A percentile compares a stretch with the other conserved stretches of the same genome.
Evolutionary conservation across 2,329 filamentous ascomycete genomes (phyloP).

Genomic region (Apiospora saccharicola): DNA sequence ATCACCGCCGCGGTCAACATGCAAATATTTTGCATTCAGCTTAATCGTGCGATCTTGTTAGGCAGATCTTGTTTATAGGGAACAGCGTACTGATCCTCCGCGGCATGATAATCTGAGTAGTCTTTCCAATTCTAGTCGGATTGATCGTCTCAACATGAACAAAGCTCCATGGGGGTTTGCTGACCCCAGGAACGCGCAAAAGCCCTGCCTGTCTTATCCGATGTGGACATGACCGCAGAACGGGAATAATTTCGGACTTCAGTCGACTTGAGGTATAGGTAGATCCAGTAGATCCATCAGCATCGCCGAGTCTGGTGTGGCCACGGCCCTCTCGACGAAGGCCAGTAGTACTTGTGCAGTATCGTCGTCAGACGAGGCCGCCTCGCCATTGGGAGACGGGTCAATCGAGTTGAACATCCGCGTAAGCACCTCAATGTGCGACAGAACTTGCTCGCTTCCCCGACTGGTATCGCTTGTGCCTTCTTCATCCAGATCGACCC

Average conservation of each 20-base stretch:
- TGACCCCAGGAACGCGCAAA: background rate
- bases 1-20: background rate
- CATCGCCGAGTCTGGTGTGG: background rate
- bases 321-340: constrained; percentile 8
- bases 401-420: constrained; percentile 42
- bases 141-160: background rate
- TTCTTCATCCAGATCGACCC: constrained; percentile 54
- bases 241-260: background rate
- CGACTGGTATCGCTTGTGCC: constrained; percentile 47
- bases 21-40: background rate
- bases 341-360: constrained; percentile 14
- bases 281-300: constrained; percentile 18
- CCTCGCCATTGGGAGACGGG: background rate
- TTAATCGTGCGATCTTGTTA: background rate
- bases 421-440: constrained; percentile 55
- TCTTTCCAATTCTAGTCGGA: background rate
- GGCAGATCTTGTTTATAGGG: background rate
- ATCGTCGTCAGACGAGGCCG: constrained; percentile 3
- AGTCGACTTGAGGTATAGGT: constrained; percentile 9
- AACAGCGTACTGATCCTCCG: background rate
- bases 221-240: background rate
- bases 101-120: background rate
- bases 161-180: background rate
- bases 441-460: constrained; percentile 35
- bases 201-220: background rate